These are phyloP conservation scores for Lipomyces oligophaga DNA, from an alignment of 805 yeast genomes.

Conservation along the genomic window DNA sequence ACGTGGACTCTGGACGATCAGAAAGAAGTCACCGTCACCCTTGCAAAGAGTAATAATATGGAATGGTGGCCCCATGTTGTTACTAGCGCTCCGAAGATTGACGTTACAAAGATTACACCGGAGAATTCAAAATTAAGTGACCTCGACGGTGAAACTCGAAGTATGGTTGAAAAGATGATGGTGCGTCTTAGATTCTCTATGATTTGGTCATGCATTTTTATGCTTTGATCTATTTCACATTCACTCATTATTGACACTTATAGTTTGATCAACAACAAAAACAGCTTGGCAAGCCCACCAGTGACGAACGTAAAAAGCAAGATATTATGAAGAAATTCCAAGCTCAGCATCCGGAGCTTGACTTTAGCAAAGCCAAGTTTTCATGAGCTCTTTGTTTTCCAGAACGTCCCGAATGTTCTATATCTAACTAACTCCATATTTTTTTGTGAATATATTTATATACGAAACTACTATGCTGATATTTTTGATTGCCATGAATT, in stretches of 20 bases:
- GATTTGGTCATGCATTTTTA: too few species aligned
- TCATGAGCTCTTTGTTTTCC: too few species aligned
- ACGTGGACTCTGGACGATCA: slow-evolving; percentile 45
- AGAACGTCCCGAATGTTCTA: too few species aligned
- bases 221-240: not conserved
- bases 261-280: slow-evolving; percentile 44
- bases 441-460: too few species aligned
- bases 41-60: slow-evolving; percentile 39
- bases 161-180: slow-evolving; percentile 49
- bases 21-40: slow-evolving; percentile 37
- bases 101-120: slow-evolving; percentile 42
- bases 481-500: too few species aligned
- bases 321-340: slow-evolving; percentile 40
- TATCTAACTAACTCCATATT: too few species aligned
- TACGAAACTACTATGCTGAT: too few species aligned
- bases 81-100: slow-evolving; percentile 42
- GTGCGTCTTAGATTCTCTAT: too few species aligned
- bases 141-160: slow-evolving; percentile 43
- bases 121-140: slow-evolving; percentile 42
- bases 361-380: slow-evolving; percentile 39
- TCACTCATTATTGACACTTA: not conserved
- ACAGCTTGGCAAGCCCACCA: slow-evolving; percentile 39
- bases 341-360: slow-evolving; percentile 44
- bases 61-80: slow-evolving; percentile 51
- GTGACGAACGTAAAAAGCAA: slow-evolving; percentile 40